Evolutionary conservation across 495 filamentous ascomycete species (phyloP).

Genomic region (Aspergillus kassunensis): DNA sequence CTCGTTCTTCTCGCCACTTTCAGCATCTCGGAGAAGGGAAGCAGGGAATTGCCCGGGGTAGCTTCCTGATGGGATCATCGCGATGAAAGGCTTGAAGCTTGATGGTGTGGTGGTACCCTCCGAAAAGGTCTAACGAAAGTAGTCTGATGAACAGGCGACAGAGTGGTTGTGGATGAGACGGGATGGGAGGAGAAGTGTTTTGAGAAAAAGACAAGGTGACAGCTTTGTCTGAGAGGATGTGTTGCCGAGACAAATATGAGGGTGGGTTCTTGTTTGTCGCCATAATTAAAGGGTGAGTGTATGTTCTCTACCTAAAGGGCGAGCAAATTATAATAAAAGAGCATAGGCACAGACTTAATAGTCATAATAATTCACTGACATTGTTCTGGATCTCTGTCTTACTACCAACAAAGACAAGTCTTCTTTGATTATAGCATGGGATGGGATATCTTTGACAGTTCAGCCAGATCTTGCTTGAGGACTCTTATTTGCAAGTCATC

Average conservation of each 20-base stretch:
- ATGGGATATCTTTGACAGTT: not conserved
- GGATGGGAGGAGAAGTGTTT: not conserved
- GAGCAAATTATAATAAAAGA: no score
- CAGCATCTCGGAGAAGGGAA: not conserved
- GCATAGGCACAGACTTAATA: no score
- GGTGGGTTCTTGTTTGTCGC: not conserved
- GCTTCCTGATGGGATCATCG: not conserved
- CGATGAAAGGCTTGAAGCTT: not conserved
- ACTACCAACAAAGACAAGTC: not conserved
- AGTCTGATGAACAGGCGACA: not conserved
- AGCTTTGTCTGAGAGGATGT: not conserved
- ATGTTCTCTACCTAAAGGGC: not conserved
- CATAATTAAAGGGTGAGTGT: not conserved
- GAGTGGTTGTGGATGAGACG: not conserved
- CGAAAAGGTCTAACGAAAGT: not conserved
- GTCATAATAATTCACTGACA: no score
- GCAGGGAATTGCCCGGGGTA: not conserved
- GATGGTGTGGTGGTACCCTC: slow-evolving; percentile 3
- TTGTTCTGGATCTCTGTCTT: not conserved
- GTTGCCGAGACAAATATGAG: slow-evolving; percentile 4
- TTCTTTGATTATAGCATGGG: not conserved
- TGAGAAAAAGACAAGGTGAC: not conserved
- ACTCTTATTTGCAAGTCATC: not conserved
- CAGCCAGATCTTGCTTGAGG: not conserved
- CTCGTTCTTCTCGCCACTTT: not conserved